Base-by-base conservation (phyloP, 306 rosid species). In the Ormosia emarginata region DNA sequence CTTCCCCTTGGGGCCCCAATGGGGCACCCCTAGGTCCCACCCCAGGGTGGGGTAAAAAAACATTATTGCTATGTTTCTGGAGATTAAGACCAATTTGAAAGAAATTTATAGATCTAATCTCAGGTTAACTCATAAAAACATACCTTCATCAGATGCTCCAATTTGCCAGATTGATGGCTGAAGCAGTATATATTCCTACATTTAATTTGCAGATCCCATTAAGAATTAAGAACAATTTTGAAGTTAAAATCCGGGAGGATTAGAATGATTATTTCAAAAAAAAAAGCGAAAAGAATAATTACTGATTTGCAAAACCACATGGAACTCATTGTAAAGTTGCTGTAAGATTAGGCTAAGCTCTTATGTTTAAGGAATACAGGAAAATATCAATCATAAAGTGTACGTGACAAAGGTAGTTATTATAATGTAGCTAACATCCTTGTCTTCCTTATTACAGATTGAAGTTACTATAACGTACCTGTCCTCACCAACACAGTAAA, bases 121-220 rank as follows among this genome's bases (percentile, higher is more conserved):
- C 57, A 9, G 14, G 63, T 57, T 43, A 72, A 56, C 76, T 81
- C 69, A 32, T n/a, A 71, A 33, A 50, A 78, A 55, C 86, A 44
- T 88, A 93, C 99, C 99, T 93, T 96, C 99, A 93, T 90, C 50
- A 96, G 89, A 91, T 96, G 98, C 92, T 96, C 99, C 78, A 96
- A 78, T 78, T 96, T 96, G 44, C 99, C 99, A 65, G 99, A 96
- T 73, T 93, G 99, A 78, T 90, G 52, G 72, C 99, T 96, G 92
- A 96, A 96, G 88, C 99, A 96, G 86, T 96, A 96, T 82, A 93
- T 88, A 81, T 96, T 96, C 92, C 99, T 95, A 90, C 83, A 75
- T 17, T 75, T 36, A 81, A 75, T 75, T 82, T 65, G 18, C 41
- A 73, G 12, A 55, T 57, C 72, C 47, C 67, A 75, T 61, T 47